Base-by-base conservation (phyloP, 805 yeast genomes). In the Candida nemodendra region DNA sequence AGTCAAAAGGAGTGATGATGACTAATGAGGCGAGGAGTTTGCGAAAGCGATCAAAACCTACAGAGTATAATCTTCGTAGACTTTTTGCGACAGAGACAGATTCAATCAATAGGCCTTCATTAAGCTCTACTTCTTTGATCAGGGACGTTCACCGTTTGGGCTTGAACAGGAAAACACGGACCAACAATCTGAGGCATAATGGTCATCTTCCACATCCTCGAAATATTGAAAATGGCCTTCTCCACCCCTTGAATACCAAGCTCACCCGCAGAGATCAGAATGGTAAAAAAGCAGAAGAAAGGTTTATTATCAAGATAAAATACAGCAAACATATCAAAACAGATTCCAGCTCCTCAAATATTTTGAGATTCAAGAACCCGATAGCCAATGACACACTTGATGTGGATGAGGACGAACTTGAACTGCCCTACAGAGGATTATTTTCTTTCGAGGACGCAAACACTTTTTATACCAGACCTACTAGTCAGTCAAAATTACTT, bases 361-460 rank as follows among this genome's bases (percentile, higher is more conserved):
- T 42, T 15, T 26, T 47, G 24, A 40, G 38, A 17, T 27, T 48
- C 21, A 42, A 41, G 27, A 42, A 39, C 15, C 45, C 51, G 5
- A 12, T 37, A 9, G 24, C 29, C 4, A 36, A 34, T 17, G 50
- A 39, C 12, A 36, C 37, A 5, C 27, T 44, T 3, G 56, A 57
- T 37, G 59, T 57, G 13, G 50, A 62, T 33, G 61, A 64, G 41
- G 64, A 65, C n/a, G 65, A 68, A n/a, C 59, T 66, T 32, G 83
- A 81, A 38, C 52, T 79, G 19, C 93, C 95, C 0, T 84, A 74
- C 47, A 64, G 82, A 34, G 93, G 93, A 0, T 72, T 84, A 0
- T 61, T 84, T 14, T 59, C 70, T 14, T 75, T 74, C 47, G 71
- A 74, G 15, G 79, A 82, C 30, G 78, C 81, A 24, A 72, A 70